Conservation (phyloP, 805 yeast genomes). For the Sporopachydermia lactativora region DNA sequence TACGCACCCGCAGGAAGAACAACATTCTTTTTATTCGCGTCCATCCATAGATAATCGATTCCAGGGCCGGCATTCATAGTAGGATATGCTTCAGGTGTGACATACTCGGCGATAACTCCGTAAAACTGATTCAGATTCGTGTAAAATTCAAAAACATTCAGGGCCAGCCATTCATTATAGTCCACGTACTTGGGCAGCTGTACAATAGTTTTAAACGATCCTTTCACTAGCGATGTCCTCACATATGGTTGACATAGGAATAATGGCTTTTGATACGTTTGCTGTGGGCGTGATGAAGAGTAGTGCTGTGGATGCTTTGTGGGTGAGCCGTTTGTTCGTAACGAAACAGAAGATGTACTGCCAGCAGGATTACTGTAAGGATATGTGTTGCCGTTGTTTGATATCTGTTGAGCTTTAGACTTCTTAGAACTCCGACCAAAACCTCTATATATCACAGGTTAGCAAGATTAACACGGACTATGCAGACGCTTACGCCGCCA, state of each 20-base stretch:
- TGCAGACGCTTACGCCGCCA: too few relatives aligned
- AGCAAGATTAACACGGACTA: too few relatives aligned
- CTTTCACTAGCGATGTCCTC: conserved; percentile 88
- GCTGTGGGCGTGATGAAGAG: conserved; percentile 9
- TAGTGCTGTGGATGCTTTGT: conserved; percentile 15
- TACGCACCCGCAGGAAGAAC: conserved; percentile 87
- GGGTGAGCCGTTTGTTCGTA: conserved; percentile 12
- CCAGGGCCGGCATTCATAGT: conserved; percentile 95
- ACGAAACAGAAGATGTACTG: conserved; percentile 8
- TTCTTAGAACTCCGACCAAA: conserved; percentile 30
- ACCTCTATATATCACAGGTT: too few relatives aligned
- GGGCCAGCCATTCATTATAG: conserved; percentile 88
- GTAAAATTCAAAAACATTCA: conserved; percentile 73
- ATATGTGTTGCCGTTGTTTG: conserved; percentile 11
- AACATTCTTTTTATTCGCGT: conserved; percentile 62
- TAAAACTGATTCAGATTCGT: conserved; percentile 78
- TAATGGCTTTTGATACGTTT: conserved; percentile 28
- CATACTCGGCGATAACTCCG: conserved; percentile 81
- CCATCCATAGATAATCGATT: conserved; percentile 85
- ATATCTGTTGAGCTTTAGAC: conserved; percentile 19
- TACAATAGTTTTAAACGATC: conserved; percentile 91
- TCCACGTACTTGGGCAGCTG: conserved; percentile 93
- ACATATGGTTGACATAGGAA: conserved; percentile 89
- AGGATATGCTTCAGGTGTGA: conserved; percentile 80
- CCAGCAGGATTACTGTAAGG: conserved; percentile 12